Base-by-base conservation (phyloP, 2,329 filamentous ascomycete species). In the Atkinsonella hypoxylon region DNA sequence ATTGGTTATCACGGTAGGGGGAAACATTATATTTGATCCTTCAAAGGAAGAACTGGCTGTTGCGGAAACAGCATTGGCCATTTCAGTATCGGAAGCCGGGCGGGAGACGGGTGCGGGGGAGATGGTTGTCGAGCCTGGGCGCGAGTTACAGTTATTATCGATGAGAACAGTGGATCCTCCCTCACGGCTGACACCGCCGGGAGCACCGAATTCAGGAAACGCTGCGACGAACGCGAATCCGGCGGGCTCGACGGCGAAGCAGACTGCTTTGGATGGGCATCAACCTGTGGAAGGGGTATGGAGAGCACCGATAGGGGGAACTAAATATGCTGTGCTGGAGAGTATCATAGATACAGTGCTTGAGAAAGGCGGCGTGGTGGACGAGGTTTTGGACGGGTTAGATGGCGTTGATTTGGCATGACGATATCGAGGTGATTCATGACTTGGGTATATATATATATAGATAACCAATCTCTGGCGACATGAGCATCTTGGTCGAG, bases 21-120 rank as follows among this genome's bases (percentile, higher is more conserved):
- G 85, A 53, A 97, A 93, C 64, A 83, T 95, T 67, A 85, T 98
- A 56, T 96, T 97, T 70, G 93, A 98, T 65, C 91, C 93, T 0
- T 85, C 81, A 48, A 83, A 84, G 58, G 90, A 96, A 65, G 93
- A 98, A 67, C 82, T 98, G 15, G 87, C 89, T 2, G 91, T 97
- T 4, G 93, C 93, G 1, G 91, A 97, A 61, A 82, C 84, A 12
- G 87, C 93, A 3, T 74, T 97, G 44, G 93, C 91, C 1, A 79
- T 97, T 5, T 95, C 89, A 0, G 77, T 95, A 34, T 80, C 80
- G 15, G 78, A 79, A 57, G 62, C 63, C 34, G 57, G 60, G 47
- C 57, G 40, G 53, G 51, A 45, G 40, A 39, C 50, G 49, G 46
- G 34, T 41, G 56, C 45, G 57, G 62, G 64, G 1, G 64, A 63